Conservation (phyloP, 73 alveolate species). For the Stentor coeruleus region DNA sequence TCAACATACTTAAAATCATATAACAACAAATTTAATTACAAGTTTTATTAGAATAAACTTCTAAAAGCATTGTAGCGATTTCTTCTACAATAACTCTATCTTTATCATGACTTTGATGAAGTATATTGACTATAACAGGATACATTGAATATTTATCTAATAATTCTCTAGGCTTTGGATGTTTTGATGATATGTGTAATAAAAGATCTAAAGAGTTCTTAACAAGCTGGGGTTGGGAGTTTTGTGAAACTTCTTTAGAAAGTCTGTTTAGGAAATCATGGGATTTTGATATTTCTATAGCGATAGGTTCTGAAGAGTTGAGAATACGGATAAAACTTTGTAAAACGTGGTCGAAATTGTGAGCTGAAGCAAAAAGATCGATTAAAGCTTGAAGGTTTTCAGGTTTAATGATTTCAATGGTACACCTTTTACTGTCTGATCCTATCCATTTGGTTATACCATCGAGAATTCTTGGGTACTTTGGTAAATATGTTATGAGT, state of each 20-base stretch:
- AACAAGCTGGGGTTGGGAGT: background rate
- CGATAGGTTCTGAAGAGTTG: background rate
- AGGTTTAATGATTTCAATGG: background rate
- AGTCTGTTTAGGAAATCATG: background rate
- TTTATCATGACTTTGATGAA: conserved; percentile 27
- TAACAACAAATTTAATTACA: too few relatives aligned
- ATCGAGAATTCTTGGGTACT: background rate
- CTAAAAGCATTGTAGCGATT: conserved; percentile 22
- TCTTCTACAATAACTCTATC: conserved; percentile 28
- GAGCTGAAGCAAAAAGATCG: background rate
- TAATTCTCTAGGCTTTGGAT: conserved; percentile 12
- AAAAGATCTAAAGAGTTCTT: conserved; percentile 5
- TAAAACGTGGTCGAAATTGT: conserved; percentile 17
- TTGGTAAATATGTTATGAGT: background rate
- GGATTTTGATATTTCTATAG: background rate
- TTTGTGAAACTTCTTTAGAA: background rate
- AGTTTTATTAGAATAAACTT: conserved; percentile 16
- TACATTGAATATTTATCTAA: background rate
- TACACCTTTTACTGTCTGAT: background rate
- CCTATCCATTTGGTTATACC: conserved; percentile 10
- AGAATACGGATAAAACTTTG: conserved; percentile 13
- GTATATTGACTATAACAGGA: conserved; percentile 9
- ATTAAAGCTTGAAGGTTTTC: background rate
- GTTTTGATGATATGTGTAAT: background rate
- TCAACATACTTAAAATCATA: too few relatives aligned